These are phyloP conservation scores for Candolleomyces eurysporus DNA, from an alignment of 768 basidiomycete species.

Conservation along the genomic window DNA sequence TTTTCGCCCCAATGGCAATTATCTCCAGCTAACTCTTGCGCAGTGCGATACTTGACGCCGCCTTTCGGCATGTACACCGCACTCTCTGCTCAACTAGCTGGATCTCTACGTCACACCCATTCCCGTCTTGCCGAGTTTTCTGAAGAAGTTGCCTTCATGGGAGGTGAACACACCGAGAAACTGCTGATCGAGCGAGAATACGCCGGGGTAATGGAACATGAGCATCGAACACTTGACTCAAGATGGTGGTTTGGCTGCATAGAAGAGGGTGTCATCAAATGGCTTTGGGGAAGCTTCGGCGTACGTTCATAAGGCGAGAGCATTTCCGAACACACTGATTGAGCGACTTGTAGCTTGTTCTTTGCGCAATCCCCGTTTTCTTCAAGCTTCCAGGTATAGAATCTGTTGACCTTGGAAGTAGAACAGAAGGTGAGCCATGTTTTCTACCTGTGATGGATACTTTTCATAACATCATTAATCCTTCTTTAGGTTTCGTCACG, in stretches of 20 bases:
- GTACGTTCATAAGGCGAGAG: constrained; percentile 38
- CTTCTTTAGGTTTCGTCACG: constrained; percentile 82
- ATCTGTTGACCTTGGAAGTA: constrained; percentile 70
- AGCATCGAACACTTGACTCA: constrained; percentile 73
- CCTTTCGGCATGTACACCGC: constrained; percentile 91
- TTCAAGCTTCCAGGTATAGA: constrained; percentile 75
- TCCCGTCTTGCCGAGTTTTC: constrained; percentile 87
- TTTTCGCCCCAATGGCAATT: not conserved
- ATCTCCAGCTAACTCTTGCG: not conserved
- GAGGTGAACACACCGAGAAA: constrained; percentile 88
- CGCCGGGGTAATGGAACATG: constrained; percentile 79
- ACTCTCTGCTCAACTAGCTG: constrained; percentile 82
- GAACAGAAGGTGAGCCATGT: constrained; percentile 72
- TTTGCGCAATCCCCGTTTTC: constrained; percentile 95
- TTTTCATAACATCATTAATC: not conserved
- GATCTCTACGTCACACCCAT: constrained; percentile 87
- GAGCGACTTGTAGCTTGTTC: constrained; percentile 51
- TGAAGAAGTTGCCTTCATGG: constrained; percentile 87
- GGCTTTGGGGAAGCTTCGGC: constrained; percentile 94
- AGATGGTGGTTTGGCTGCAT: constrained; percentile 89
- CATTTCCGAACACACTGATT: not conserved
- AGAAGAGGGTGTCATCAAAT: constrained; percentile 96
- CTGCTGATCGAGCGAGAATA: constrained; percentile 88
- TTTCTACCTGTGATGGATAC: constrained; percentile 2
- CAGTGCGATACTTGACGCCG: constrained; percentile 87